Base-by-base conservation (phyloP, 2,329 filamentous ascomycete species). In the Fusarium piperis region DNA sequence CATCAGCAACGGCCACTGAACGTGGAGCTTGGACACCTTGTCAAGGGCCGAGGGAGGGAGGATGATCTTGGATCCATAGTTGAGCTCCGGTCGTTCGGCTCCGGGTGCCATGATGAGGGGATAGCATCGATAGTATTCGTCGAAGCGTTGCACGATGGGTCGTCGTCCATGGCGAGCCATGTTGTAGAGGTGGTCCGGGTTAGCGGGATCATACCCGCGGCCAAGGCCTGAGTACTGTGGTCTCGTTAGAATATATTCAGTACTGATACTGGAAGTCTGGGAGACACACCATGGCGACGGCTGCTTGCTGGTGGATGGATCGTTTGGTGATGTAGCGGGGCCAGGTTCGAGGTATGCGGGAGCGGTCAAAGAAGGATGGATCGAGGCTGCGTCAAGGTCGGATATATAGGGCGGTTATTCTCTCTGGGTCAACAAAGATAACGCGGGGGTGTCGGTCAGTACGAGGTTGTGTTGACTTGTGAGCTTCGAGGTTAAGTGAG, bases 111-210 rank as follows among this genome's bases (percentile, higher is more conserved):
- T 98, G 76, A 92, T 91, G 77, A 98, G 89, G 46, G 96, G 96
- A 79, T 98, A 99, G 86, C 95, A 98, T 78, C 96, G 92, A 84
- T 98, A 98, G 85, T 97, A 98, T 83, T 99, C 96, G 82, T 99
- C 95, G 85, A 99, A 99, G 67, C 95, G 93, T 76, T 94, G 93
- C 59, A 85, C 75, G 83, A 86, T 77, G 80, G 86, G 81, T 59
- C 86, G 82, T 65, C 87, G 85, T 64, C 83, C 81, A 61, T 78
- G 76, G 64, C 80, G 81, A 38, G 84, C 84, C 82, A 87, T 83
- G 78, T 84, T 84, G 77, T 83, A 85, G 76, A 87, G 82, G 65
- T 84, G 81, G 32, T 83, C 81, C n/a, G 85, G 82, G 73, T 87
- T 84, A 67, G 79, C 80, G 64, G 84, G 82, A 74, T 87, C 85